phyloP scores from a whole-genome alignment of 768 basidiomycete genomes.

The Gloeostereum incarnatum region DNA sequence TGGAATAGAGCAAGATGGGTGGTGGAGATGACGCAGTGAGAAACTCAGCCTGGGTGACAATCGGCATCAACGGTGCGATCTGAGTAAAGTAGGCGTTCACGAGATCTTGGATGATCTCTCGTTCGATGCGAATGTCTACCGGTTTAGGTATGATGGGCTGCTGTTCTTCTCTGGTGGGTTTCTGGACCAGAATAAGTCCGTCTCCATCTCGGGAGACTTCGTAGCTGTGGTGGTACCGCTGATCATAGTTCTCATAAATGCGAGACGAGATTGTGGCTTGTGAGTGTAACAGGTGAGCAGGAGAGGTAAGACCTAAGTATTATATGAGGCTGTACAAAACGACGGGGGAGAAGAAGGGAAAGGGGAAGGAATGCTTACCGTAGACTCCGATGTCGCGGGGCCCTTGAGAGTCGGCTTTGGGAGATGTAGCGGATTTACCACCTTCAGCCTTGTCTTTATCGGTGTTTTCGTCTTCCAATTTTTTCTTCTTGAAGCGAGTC shows the following conservation, averaged over 20 bases:
- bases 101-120: conserved; percentile 69
- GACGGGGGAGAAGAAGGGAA: conserved; percentile 9
- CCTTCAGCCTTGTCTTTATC: conserved; percentile 25
- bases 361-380: conserved; percentile 29
- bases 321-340: conserved; percentile 31
- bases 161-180: conserved; percentile 48
- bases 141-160: conserved; percentile 49
- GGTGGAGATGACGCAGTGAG: conserved; percentile 64
- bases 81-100: conserved; percentile 89
- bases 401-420: conserved; percentile 33
- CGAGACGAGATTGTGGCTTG: conserved; percentile 79
- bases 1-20: conserved; percentile 82
- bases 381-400: conserved; percentile 55
- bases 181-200: conserved; percentile 78
- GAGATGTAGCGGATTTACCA: conserved; percentile 23
- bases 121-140: conserved; percentile 65
- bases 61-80: conserved; percentile 81
- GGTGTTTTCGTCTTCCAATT: conserved; percentile 59
- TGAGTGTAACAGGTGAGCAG: conserved; percentile 84
- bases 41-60: conserved; percentile 86
- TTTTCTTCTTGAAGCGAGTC: conserved; percentile 97
- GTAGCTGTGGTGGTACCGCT: conserved; percentile 82
- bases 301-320: conserved; percentile 73
- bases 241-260: conserved; percentile 81
- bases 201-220: conserved; percentile 79